phyloP scores from a whole-genome alignment of 2,329 filamentous ascomycete species.

The Drechslerella stenobrocha region DNA sequence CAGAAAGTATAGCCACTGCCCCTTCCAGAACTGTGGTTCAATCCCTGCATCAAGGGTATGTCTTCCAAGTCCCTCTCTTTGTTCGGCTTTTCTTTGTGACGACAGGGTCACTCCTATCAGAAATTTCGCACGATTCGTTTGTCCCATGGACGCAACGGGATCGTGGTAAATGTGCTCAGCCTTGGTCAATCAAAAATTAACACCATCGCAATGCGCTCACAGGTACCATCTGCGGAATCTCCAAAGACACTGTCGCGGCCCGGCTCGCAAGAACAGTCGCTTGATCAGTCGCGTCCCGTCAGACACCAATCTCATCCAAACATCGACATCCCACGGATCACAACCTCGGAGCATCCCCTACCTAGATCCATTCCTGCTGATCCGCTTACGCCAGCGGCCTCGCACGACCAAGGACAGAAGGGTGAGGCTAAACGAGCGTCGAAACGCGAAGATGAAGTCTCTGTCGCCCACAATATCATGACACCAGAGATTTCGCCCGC shows the following conservation, averaged over 20 bases:
- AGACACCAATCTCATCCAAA: constrained; percentile 31
- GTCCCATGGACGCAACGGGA: too few species aligned
- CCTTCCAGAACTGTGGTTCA: constrained; percentile 33
- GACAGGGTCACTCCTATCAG: too few species aligned
- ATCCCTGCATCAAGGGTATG: constrained; percentile 38
- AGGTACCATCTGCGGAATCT: constrained; percentile 35
- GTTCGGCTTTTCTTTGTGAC: too few species aligned
- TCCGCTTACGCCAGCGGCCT: constrained; percentile 48
- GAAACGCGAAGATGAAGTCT: constrained; percentile 26
- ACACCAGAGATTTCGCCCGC: constrained; percentile 71
- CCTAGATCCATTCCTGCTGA: constrained; percentile 39
- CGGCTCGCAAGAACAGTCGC: constrained; percentile 26
- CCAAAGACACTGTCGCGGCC: constrained; percentile 33
- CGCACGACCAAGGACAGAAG: constrained; percentile 46
- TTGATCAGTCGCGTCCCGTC: neutral
- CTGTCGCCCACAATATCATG: constrained; percentile 61
- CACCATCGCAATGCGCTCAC: too few species aligned
- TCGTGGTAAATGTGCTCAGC: too few species aligned
- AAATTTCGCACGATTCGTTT: too few species aligned
- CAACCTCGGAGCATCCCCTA: constrained; percentile 38
- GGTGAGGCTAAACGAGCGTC: constrained; percentile 25
- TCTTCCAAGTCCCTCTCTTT: constrained; percentile 6
- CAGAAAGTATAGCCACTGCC: constrained; percentile 28
- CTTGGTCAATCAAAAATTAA: too few species aligned
- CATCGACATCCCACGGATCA: constrained; percentile 37